Percentiles rank a stretch among this genome's conserved stretches.
phyloP scores from a whole-genome alignment of 805 yeast genomes.

The Ogataea chonburiensis region DNA sequence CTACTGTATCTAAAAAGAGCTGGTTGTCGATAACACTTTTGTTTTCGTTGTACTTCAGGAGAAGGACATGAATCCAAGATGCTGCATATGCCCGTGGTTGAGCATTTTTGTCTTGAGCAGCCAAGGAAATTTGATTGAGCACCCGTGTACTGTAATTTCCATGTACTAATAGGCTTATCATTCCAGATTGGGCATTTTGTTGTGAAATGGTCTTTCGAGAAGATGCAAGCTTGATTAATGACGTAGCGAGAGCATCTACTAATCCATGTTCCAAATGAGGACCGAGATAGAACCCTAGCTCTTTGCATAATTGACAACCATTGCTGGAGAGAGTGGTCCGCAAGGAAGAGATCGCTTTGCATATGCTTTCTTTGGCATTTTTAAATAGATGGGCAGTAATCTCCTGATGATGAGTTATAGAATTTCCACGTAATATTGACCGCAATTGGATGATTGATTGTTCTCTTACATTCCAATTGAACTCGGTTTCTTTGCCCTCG shows the following conservation, averaged over 20 bases:
- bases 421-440: constrained; percentile 58
- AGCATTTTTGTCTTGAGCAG: constrained; percentile 66
- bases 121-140: constrained; percentile 46
- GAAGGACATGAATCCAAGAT: constrained; percentile 62
- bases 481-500: constrained; percentile 78
- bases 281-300: constrained; percentile 46
- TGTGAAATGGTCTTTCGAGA: constrained; percentile 66
- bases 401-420: constrained; percentile 35
- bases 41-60: constrained; percentile 49
- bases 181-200: constrained; percentile 52
- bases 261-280: constrained; percentile 42
- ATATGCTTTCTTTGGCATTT: constrained; percentile 54
- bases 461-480: constrained; percentile 81
- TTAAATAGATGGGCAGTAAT: constrained; percentile 32
- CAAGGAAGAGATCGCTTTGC: constrained; percentile 66
- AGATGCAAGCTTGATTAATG: constrained; percentile 52
- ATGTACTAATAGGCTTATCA: constrained; percentile 54
- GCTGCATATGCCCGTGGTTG: constrained; percentile 71
- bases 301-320: constrained; percentile 77
- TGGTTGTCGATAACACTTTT: constrained; percentile 30
- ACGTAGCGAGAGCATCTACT: constrained; percentile 48
- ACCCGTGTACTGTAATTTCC: constrained; percentile 53
- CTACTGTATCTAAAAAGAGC: constrained; percentile 43
- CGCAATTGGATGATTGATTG: constrained; percentile 56
- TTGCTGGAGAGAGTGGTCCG: constrained; percentile 79